phyloP scores from a whole-genome alignment of 2,329 filamentous ascomycete genomes.

The Aureobasidium sp. region DNA sequence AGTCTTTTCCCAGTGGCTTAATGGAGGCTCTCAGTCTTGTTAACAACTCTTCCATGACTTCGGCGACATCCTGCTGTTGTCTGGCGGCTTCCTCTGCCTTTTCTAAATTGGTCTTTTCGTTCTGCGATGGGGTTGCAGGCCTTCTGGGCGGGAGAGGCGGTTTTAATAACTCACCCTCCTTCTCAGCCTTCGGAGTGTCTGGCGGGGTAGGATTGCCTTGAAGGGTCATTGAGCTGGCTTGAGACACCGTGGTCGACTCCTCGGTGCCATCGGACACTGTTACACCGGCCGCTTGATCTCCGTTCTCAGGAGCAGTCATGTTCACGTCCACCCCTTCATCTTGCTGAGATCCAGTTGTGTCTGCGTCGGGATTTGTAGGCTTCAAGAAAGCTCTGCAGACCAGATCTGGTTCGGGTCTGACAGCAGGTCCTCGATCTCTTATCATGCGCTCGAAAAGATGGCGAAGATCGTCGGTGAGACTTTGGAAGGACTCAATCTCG shows the following conservation, averaged over 20 bases:
- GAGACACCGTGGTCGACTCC: neutral
- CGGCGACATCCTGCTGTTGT: constrained; percentile 84
- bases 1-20: constrained; percentile 57
- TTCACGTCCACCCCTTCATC: constrained; percentile 6
- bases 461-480: constrained; percentile 30
- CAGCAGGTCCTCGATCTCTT: constrained; percentile 23
- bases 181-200: constrained; percentile 33
- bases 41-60: constrained; percentile 88
- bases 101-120: constrained; percentile 31
- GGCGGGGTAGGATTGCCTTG: constrained; percentile 26
- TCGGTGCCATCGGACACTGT: constrained; percentile 23
- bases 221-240: constrained; percentile 6
- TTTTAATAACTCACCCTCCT: constrained; percentile 23
- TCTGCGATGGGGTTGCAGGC: constrained; percentile 25
- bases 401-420: constrained; percentile 30
- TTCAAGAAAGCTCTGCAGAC: constrained; percentile 31
- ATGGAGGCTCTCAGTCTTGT: constrained; percentile 89
- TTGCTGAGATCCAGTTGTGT: neutral
- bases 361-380: neutral
- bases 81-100: constrained; percentile 52
- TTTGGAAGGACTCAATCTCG: constrained; percentile 31
- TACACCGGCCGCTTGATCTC: neutral
- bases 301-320: constrained; percentile 6
- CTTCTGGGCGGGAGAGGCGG: constrained; percentile 55
- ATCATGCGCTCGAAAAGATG: constrained; percentile 33